Percentiles rank a stretch among this genome's conserved stretches.
Evolutionary conservation across 345 rosid genomes (phyloP).

Genomic region (Gossypium longicalyx): DNA sequence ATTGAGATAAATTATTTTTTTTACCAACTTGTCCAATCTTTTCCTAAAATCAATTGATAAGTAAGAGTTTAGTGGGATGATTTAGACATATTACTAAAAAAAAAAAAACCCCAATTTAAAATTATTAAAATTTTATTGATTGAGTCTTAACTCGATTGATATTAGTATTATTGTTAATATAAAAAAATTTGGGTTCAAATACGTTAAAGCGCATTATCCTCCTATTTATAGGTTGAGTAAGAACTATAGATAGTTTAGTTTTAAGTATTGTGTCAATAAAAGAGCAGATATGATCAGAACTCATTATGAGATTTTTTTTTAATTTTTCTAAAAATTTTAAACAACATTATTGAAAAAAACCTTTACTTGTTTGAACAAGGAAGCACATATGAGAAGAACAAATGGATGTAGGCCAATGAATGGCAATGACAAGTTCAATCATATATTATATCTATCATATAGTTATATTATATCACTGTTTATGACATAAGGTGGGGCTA

Average conservation of each 20-base stretch:
- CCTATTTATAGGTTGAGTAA: too few species aligned
- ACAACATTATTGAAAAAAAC: neutral
- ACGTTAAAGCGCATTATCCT: too few species aligned
- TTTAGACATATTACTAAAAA: neutral
- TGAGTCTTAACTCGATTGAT: too few species aligned
- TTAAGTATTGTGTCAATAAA: too few species aligned
- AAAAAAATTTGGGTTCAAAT: too few species aligned
- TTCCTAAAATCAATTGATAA: neutral
- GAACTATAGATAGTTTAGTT: too few species aligned
- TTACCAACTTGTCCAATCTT: neutral
- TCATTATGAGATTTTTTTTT: too few species aligned
- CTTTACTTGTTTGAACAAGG: neutral
- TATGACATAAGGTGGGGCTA: neutral
- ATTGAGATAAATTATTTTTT: neutral
- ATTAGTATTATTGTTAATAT: fast-evolving
- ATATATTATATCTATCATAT: neutral
- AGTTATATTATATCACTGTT: neutral
- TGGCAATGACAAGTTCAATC: neutral
- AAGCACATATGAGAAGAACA: neutral
- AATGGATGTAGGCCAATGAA: neutral
- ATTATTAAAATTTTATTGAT: fast-evolving
- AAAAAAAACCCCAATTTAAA: neutral
- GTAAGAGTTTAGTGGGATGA: neutral
- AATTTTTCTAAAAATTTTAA: too few species aligned
- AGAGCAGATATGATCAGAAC: fast-evolving